phyloP scores from a whole-genome alignment of 176 grass and related monocot genomes.

The Thinopyrum elongatum region DNA sequence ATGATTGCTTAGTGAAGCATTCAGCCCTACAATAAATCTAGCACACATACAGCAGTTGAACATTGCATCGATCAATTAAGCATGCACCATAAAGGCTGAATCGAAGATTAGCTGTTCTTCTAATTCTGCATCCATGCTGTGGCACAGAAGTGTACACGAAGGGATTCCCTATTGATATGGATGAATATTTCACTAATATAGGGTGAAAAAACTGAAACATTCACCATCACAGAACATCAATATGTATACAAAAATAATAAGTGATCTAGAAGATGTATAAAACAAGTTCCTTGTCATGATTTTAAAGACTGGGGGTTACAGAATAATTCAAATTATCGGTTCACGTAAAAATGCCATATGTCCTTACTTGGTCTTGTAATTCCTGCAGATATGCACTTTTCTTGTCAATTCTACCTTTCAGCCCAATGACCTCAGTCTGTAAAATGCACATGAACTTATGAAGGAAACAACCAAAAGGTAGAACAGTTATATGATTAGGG shows the following conservation, averaged over 20 bases:
- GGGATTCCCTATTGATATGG: background rate
- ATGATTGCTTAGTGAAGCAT: background rate
- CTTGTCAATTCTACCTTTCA: slow-evolving; percentile 80
- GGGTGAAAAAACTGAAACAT: background rate
- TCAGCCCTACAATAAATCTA: background rate
- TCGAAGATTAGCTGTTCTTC: background rate
- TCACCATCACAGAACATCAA: background rate
- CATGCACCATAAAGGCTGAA: slow-evolving; percentile 7
- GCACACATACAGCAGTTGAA: background rate
- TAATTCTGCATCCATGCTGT: background rate
- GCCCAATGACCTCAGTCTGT: slow-evolving; percentile 63
- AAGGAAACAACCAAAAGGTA: slow-evolving; percentile 12
- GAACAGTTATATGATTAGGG: slow-evolving; percentile 5
- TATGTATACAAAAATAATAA: slow-evolving; percentile 4
- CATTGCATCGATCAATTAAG: background rate
- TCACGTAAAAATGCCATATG: background rate
- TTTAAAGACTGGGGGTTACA: background rate
- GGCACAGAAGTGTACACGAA: background rate
- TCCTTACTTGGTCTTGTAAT: slow-evolving; percentile 89
- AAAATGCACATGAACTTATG: slow-evolving; percentile 20
- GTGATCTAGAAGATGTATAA: background rate
- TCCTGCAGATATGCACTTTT: slow-evolving; percentile 95
- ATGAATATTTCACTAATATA: slow-evolving; percentile 2
- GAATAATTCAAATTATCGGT: background rate
- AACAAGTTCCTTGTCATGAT: background rate